These are phyloP conservation scores for Globisporangium takayamanum DNA, from an alignment of 352 stramenopile genomes.

Conservation along the genomic window DNA sequence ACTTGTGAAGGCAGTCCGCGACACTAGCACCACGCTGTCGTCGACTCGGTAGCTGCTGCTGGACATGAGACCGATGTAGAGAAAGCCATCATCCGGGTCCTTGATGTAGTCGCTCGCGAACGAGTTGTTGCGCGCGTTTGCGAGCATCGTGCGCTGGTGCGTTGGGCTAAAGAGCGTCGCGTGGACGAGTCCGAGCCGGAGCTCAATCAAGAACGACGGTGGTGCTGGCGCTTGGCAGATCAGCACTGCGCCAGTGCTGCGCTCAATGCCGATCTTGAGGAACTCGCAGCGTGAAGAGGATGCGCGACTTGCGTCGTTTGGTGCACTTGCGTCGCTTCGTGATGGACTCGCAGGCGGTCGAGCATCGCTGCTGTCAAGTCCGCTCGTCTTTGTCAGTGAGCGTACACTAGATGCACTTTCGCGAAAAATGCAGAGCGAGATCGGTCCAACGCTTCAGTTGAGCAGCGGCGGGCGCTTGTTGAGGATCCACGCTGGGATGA, in stretches of 20 bases:
- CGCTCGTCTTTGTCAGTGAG: neutral
- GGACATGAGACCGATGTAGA: constrained; percentile 63
- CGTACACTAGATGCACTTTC: constrained; percentile 10
- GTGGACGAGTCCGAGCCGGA: constrained; percentile 45
- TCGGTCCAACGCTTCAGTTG: constrained; percentile 49
- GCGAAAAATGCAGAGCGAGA: constrained; percentile 36
- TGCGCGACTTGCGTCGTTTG: neutral
- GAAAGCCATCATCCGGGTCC: constrained; percentile 52
- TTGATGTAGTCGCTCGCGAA: constrained; percentile 64
- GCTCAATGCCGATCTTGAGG: constrained; percentile 38
- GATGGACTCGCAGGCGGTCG: too few species aligned
- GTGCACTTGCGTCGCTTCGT: neutral
- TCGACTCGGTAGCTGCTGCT: constrained; percentile 16
- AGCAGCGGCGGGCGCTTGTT: constrained; percentile 28
- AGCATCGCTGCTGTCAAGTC: too few species aligned
- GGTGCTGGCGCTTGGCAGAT: constrained; percentile 19
- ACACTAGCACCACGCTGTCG: constrained; percentile 5
- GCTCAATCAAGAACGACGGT: constrained; percentile 42
- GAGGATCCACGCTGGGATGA: constrained; percentile 28
- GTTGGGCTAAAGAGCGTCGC: constrained; percentile 29
- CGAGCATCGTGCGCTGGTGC: constrained; percentile 2
- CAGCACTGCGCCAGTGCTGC: constrained; percentile 40
- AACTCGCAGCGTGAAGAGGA: constrained; percentile 11
- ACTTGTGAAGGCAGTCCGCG: constrained; percentile 2
- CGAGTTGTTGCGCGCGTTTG: constrained; percentile 28